Evolutionary conservation across 176 grass and related monocot genomes (phyloP), one percentile per base, ranked within the genome.

Genomic region (Guadua angustifolia): DNA sequence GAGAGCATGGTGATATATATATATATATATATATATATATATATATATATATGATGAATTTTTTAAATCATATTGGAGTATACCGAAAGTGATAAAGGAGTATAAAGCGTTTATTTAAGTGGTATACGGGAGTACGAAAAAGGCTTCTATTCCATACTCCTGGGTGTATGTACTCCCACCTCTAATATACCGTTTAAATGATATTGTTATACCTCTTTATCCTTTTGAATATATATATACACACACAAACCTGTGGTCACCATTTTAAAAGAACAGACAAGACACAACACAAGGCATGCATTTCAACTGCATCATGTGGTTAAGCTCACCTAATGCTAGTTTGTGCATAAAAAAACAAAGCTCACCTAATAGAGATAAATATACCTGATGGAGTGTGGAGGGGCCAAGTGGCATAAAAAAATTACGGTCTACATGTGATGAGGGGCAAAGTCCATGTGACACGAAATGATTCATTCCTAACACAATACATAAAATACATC

Each of bases 391-490:
- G 13, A 43, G 65, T 66, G 45, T 71, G 61, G 81, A 85, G 73
- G 77, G 78, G 53, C 55, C 89, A 91, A 78, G 66, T 49, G 65
- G 84, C 77, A 70, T 68, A 77, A 76, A 80, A 84, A 84, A 81
- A 79, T 29, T 21, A 67, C 62, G 40, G 66, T 43, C 12, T 78
- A 43, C 86, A 85, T 88, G 70, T 88, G 89, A 80, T 69, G 85
- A 81, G 85, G 64, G 61, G 58, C 81, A 72, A 84, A 33, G 45
- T 61, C 77, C 89, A 85, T 91, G 89, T 87, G 73, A 84, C 50
- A 90, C 80, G 80, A 53, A 84, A 74, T 87, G 60, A 90, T 83
- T 74, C 57, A 87, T 67, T 40, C 38, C 80, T 80, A 83, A 58
- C 74, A 65, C 78, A 47, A 63, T 44, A 32, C 40, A 47, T 73